phyloP scores from a whole-genome alignment of 192 early-diverging fungal genomes.

The Mycoemilia scoparia region DNA sequence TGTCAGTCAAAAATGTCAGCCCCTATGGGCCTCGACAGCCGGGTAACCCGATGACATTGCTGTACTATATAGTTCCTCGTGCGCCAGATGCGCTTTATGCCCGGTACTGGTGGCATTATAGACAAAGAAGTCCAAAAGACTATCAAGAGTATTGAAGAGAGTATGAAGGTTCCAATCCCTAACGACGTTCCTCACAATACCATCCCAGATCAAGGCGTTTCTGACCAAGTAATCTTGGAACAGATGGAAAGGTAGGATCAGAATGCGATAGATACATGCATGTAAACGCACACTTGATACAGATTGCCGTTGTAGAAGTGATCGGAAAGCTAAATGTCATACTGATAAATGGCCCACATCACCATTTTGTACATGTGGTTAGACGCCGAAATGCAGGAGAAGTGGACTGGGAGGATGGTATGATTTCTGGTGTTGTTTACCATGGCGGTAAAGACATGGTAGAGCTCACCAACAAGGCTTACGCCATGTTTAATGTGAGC shows the following conservation, averaged over 20 bases:
- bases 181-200: slow-evolving; percentile 40
- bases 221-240: slow-evolving; percentile 35
- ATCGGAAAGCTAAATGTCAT: too few species aligned
- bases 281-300: neutral
- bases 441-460: slow-evolving; percentile 78
- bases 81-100: slow-evolving; percentile 16
- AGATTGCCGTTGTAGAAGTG: too few species aligned
- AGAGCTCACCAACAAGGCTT: slow-evolving; percentile 56
- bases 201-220: slow-evolving; percentile 48
- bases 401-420: slow-evolving; percentile 68
- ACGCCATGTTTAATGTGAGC: slow-evolving; percentile 55
- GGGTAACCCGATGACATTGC: too few species aligned
- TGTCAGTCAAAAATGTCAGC: too few species aligned
- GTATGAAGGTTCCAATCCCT: slow-evolving; percentile 42
- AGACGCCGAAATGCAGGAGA: slow-evolving; percentile 37
- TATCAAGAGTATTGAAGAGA: slow-evolving; percentile 61
- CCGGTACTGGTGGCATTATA: slow-evolving; percentile 41
- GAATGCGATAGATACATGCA: neutral
- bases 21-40: too few species aligned
- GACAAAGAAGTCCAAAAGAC: slow-evolving; percentile 59
- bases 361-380: slow-evolving; percentile 17
- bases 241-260: slow-evolving; percentile 39
- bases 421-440: slow-evolving; percentile 79
- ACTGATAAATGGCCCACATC: slow-evolving; percentile 1
- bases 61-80: too few species aligned